Evolutionary conservation across 805 yeast species (phyloP).

Genomic region (Candida vartiovaarae): DNA sequence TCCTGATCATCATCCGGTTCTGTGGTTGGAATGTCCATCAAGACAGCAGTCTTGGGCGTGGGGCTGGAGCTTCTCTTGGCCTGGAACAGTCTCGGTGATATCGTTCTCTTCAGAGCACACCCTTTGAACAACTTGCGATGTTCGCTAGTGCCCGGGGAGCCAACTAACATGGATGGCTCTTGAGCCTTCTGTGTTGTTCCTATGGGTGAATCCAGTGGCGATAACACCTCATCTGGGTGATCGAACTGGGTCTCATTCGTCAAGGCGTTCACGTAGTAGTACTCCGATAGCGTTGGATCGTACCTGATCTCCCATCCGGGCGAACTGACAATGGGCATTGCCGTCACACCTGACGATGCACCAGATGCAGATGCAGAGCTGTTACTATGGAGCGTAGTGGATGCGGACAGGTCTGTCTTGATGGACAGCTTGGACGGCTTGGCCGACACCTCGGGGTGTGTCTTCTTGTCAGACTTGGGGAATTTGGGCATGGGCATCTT

Average conservation of each 20-base stretch:
- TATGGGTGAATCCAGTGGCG: conserved; percentile 12
- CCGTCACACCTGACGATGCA: neutral
- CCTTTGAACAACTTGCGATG: conserved; percentile 6
- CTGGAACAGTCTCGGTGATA: conserved; percentile 17
- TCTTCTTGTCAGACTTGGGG: neutral
- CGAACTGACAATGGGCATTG: conserved; percentile 13
- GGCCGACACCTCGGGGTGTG: too few species aligned
- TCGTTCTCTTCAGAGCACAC: conserved; percentile 14
- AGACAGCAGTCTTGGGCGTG: too few species aligned
- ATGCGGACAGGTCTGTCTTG: neutral
- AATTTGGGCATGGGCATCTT: neutral
- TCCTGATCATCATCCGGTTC: conserved; percentile 14
- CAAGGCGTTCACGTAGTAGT: conserved; percentile 26
- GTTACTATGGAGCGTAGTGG: neutral
- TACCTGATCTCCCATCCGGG: conserved; percentile 20
- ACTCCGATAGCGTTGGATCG: conserved; percentile 26
- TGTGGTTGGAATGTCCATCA: neutral
- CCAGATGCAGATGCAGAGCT: neutral
- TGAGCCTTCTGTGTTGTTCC: neutral
- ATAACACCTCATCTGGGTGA: conserved; percentile 33
- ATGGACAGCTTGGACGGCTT: neutral
- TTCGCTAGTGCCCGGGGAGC: neutral
- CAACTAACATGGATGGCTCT: neutral
- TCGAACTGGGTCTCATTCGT: conserved; percentile 30
- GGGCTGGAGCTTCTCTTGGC: too few species aligned